Base-by-base conservation (phyloP, 306 rosid species). In the Mucuna pruriens region DNA sequence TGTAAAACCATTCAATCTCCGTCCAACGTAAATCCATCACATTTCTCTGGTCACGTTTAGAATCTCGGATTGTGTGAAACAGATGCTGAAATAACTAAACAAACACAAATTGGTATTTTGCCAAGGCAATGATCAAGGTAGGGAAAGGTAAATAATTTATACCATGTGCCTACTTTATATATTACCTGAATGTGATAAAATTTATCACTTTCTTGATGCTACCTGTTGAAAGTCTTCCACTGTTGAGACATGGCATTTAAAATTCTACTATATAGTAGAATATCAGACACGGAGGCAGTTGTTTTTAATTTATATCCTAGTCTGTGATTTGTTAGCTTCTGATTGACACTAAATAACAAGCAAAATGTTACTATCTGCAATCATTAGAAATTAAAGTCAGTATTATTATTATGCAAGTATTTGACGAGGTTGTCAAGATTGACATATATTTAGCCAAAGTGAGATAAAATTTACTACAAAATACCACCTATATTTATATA, bases 111-210 rank as follows among this genome's bases (percentile, higher is more conserved):
- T 75, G 80, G 49, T 69, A 51, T 23, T 77, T 77, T 61, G 60
- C 29, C 22, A 31, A 65, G 67, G 13, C 46, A 40, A 57, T 45
- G 70, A 52, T 79, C 68, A 60, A 60, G 71, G n/a, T n/a, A 87
- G 79, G 72, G 84, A 31, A 86, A 93, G 93, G 96, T 95, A 88
- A 75, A 33, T 70, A 25, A 68, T 31, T 26, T 49, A 33, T 74
- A 62, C 76, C n/a, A 48, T 77, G 68, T 33, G 11, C 68, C 66
- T 68, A 5, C 8, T 71, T 57, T 67, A 6, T 12, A 58, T 48
- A 16, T 58, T 58, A 60, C 66, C 66, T 57, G 6, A 22, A 57
- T 57, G n/a, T 57, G n/a, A 57, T 11, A 10, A 55, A 55, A 46
- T 13, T 77, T 54, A 45, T 71, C 52, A 45, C 85, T 70, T 76